Conservation (phyloP, 805 yeast species). For the Ogataea angusta region DNA sequence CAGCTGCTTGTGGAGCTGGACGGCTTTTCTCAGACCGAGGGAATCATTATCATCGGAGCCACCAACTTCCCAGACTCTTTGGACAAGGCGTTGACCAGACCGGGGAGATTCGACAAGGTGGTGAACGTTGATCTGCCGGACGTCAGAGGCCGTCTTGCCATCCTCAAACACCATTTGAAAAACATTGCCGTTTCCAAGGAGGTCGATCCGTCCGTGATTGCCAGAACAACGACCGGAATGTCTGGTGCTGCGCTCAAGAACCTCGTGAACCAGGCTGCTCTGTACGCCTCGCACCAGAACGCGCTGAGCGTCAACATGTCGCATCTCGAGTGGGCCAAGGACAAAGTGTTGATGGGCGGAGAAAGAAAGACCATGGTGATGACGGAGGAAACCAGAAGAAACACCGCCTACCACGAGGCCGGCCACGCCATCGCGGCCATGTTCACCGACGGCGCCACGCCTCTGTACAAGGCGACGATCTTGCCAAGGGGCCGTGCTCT, state of each 20-base stretch:
- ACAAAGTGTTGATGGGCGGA: conserved; percentile 96
- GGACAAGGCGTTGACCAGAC: conserved; percentile 96
- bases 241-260: conserved; percentile 98
- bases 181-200: conserved; percentile 81
- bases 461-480: conserved; percentile 94
- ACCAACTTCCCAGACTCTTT: conserved; percentile 97
- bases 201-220: conserved; percentile 86
- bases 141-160: conserved; percentile 94
- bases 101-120: conserved; percentile 96
- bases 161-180: conserved; percentile 84
- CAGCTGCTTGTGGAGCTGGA: conserved; percentile 94
- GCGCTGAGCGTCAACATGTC: conserved; percentile 87
- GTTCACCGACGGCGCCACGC: conserved; percentile 91
- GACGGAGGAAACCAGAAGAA: conserved; percentile 89
- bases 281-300: conserved; percentile 88
- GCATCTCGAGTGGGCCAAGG: conserved; percentile 99
- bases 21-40: conserved; percentile 89
- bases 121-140: conserved; percentile 96
- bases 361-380: conserved; percentile 97
- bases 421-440: conserved; percentile 99
- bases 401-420: conserved; percentile 98
- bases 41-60: conserved; percentile 95
- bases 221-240: conserved; percentile 96
- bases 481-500: conserved; percentile 95
- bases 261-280: conserved; percentile 96